Base-by-base conservation (phyloP, 495 filamentous ascomycete genomes). In the Hyaloscypha bicolor region DNA sequence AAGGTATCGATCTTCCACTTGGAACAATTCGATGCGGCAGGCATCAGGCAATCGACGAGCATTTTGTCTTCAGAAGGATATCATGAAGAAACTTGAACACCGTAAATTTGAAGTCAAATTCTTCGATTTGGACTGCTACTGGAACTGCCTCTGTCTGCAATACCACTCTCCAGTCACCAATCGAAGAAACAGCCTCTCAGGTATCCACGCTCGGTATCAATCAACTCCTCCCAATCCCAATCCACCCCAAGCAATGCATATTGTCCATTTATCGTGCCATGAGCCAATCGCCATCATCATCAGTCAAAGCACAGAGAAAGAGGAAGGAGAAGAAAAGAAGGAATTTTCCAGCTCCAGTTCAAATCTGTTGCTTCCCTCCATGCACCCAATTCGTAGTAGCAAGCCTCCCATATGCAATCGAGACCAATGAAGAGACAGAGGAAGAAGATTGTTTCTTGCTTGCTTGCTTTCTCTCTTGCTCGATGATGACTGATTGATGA, bases 131-230 rank as follows among this genome's bases (percentile, higher is more conserved):
- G 42, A 48, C 42, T 48, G 42, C 16, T 48, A 48, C 42, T 48
- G 9, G 1, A 12, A 48, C 16, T 48, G 42, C 42, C 16, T 48
- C 42, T 25, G 25, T 48, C 16, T 48, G 35, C 35, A 37, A 1
- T 37, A 37, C 35, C 42, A 14, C 42, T 48, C 42, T 19, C 11
- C 42, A 48, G 42, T 48, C 42, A 48, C 16, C 42, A 14, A 48
- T 48, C 42, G 42, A 48, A 48, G 16, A 12, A 14, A 48, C 42
- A 48, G 42, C 42, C 42, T 48, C 1, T 48, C 4, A 16, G 16
- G 42, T 19, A 48, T 48, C 42, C 42, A 48, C 42, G 42, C 42
- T 48, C 42, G 42, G 42, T 48, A 48, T 48, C 42, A 48, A 48
- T 48, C 42, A 48, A 48, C 42, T 48, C 42, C 42, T 48, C 42